Base-by-base conservation (phyloP, 148 eudicot species). In the Polygonum maritimum region DNA sequence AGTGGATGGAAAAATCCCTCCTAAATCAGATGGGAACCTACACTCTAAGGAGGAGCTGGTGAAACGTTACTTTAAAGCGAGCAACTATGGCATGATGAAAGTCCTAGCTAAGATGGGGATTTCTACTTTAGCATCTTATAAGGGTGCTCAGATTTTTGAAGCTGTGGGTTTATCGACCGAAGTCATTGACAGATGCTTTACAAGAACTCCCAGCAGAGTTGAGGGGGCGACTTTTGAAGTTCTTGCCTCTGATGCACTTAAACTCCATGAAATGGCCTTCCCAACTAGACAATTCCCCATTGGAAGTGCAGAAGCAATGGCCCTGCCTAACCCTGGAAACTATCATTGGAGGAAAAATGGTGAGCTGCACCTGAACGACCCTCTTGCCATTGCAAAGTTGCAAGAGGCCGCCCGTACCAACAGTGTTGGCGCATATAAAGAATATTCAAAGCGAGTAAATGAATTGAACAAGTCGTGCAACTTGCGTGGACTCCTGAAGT, bases 51-150 rank as follows among this genome's bases (percentile, higher is more conserved):
- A 81, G 1, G 98, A 96, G 88, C 88, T 96, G 48, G 85, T 88
- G 67, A 87, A 87, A 84, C 91, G 88, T 80, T 96, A 88, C 85
- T 96, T 87, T 77, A 89, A 85, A 76, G 99, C 99, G 33, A 92
- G 97, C 84, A 84, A 83, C 78, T 96, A 96, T 62, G 99, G 99
- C 36, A 96, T 96, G 97, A 91, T 91, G 97, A 96, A 96, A 78
- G 99, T 96, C 79, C 97, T 96, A 76, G 99, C 99, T 52, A 96
- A 96, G 83, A 96, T 96, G 99, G 99, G 99, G 15, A 96, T 96
- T 76, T 96, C 99, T 40, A 96, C 99, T 60, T 76, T 96, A 85
- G 99, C 99, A 49, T 96, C 99, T 0, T 96, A 96, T 82, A 96
- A 96, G 81, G 99, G 99, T 77, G 99, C 99, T 62, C 99, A 96